These are phyloP conservation scores for Lasiodiplodia citricola DNA, from an alignment of 2,329 filamentous ascomycete species.

Conservation along the genomic window DNA sequence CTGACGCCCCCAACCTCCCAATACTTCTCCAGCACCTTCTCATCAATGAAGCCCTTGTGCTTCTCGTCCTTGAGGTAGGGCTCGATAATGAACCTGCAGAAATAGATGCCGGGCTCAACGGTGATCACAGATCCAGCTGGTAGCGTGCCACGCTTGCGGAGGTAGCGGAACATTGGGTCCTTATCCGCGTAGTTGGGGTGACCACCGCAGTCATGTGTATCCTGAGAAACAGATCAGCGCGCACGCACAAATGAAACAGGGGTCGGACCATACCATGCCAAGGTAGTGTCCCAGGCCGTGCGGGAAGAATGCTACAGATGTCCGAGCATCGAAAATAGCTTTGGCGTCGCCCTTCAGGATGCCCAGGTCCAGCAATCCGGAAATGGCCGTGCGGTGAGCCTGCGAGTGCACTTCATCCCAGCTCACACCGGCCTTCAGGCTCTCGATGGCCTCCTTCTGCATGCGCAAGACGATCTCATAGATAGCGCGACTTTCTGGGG, in stretches of 20 bases:
- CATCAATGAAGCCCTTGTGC: slow-evolving; percentile 69
- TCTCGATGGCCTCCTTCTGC: slow-evolving; percentile 77
- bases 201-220: slow-evolving; percentile 57
- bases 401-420: slow-evolving; percentile 84
- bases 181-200: slow-evolving; percentile 64
- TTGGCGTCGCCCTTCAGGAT: slow-evolving; percentile 69
- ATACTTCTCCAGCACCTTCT: slow-evolving; percentile 68
- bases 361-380: slow-evolving; percentile 76
- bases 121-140: slow-evolving; percentile 86
- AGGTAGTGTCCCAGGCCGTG: slow-evolving; percentile 59
- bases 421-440: slow-evolving; percentile 73
- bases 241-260: background rate
- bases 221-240: slow-evolving; percentile 30
- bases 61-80: slow-evolving; percentile 67
- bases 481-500: slow-evolving; percentile 54
- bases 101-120: slow-evolving; percentile 90
- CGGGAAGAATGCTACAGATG: slow-evolving; percentile 57
- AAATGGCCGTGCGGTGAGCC: slow-evolving; percentile 81
- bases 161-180: slow-evolving; percentile 85
- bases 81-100: slow-evolving; percentile 75
- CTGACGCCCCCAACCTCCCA: slow-evolving; percentile 85
- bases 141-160: slow-evolving; percentile 76
- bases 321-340: slow-evolving; percentile 51
- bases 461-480: slow-evolving; percentile 86
- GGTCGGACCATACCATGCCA: slow-evolving; percentile 46